Evolutionary conservation across 345 rosid genomes (phyloP), one percentile per base, ranked within the genome.

Genomic region (Arabis alpina): DNA sequence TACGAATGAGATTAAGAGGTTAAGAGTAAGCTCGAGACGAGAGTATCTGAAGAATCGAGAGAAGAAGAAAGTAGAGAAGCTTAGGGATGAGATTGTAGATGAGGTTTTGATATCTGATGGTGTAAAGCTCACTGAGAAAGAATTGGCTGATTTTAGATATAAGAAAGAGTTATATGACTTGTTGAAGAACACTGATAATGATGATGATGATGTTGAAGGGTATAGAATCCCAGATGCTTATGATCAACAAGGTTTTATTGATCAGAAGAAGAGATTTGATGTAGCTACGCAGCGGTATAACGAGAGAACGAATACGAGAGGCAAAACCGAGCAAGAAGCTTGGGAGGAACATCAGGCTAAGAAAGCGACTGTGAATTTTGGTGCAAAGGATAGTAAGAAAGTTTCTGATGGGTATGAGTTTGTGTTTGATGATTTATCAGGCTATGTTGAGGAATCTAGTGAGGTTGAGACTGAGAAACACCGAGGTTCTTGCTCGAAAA

Each of bases 201-300:
- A 57, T 12, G 43, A 54, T n/a, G 59, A 69, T 6, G 61, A 44
- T 69, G 59, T 36, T 69, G 59, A 50, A 15, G 40, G 8, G 15
- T 75, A 75, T 40, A 37, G 23, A 15, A 61, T 68, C 2, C 79
- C 74, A 12, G 70, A 75, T 9, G 70, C 70, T 14, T 75, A 75
- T 69, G 75, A 75, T 68, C 74, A 13, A 16, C 44, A 75, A 15
- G 70, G 74, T 5, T 15, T 6, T 45, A 34, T 61, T 62, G 70
- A 75, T 45, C 79, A 75, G 79, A 75, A 24, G 65, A 69, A 63
- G 65, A 75, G 75, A 14, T 75, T 75, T 62, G 45, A 0, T 55
- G 79, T 47, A 3, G 70, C 70, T 0, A 10, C 7, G 42, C 45
- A 47, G 49, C 59, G 44, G 3, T 39, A 40, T 27, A 14, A 12